phyloP scores from a whole-genome alignment of 1,284 basidiomycete species.

The Pyrrhoderma lamaoense region DNA sequence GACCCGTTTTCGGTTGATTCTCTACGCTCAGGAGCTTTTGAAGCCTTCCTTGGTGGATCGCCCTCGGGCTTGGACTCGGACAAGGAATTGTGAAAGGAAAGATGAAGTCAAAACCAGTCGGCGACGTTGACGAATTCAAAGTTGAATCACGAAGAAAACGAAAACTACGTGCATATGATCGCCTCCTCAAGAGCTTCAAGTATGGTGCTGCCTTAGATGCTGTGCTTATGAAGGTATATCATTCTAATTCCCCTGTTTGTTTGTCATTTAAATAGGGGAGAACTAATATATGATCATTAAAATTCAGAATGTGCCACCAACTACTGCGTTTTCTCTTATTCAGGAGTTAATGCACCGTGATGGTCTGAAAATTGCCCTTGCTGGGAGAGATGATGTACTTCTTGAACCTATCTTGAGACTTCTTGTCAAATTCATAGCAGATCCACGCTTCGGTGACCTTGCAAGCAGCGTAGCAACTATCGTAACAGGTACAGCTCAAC shows the following conservation, averaged over 20 bases:
- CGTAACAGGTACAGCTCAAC: conserved; percentile 72
- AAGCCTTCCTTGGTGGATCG: conserved; percentile 64
- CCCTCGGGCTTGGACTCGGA: conserved; percentile 47
- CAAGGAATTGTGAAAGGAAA: conserved; percentile 41
- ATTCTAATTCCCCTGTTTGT: not conserved
- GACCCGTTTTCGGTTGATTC: conserved; percentile 39
- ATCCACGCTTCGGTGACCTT: conserved; percentile 87
- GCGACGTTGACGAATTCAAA: conserved; percentile 63
- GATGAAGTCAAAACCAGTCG: conserved; percentile 39
- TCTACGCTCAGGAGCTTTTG: conserved; percentile 57
- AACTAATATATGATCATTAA: too few relatives aligned
- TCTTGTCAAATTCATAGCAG: conserved; percentile 78
- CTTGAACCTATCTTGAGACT: conserved; percentile 87
- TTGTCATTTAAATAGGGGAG: conserved; percentile 11
- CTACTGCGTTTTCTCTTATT: conserved; percentile 85
- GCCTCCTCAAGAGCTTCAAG: conserved; percentile 86
- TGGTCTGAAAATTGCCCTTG: conserved; percentile 79
- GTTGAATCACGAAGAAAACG: conserved; percentile 69
- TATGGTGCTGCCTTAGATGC: conserved; percentile 93
- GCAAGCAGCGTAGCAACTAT: conserved; percentile 79
- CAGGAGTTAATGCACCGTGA: conserved; percentile 93
- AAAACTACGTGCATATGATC: conserved; percentile 84
- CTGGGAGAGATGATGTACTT: conserved; percentile 89
- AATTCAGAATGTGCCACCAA: conserved; percentile 70
- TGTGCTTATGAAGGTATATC: conserved; percentile 71